Evolutionary conservation across 768 basidiomycete genomes (phyloP).

Genomic region (Tubosaeta sp.): DNA sequence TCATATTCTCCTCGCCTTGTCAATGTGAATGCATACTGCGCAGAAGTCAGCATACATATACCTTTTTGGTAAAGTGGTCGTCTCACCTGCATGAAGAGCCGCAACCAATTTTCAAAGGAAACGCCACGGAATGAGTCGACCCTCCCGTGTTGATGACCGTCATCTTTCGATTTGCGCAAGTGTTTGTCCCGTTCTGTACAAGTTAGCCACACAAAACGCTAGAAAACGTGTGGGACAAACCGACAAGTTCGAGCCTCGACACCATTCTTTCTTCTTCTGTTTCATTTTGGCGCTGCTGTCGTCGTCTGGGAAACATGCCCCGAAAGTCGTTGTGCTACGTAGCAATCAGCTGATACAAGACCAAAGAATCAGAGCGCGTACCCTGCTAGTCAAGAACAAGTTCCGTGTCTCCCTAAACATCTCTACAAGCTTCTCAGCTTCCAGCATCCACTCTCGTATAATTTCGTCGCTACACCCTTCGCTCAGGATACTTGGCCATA

Average conservation of each 20-base stretch:
- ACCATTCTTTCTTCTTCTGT: conserved; percentile 70
- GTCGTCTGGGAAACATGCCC: conserved; percentile 61
- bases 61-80: background rate
- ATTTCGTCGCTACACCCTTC: conserved; percentile 44
- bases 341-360: background rate
- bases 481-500: conserved; percentile 55
- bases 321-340: conserved; percentile 52
- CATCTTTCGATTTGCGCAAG: conserved; percentile 44
- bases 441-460: conserved; percentile 70
- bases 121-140: conserved; percentile 78
- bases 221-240: conserved; percentile 33
- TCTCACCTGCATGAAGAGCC: conserved; percentile 76
- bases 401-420: conserved; percentile 81
- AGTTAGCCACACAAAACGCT: background rate
- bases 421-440: conserved; percentile 83
- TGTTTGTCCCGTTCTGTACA: conserved; percentile 55
- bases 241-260: conserved; percentile 69
- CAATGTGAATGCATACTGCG: conserved; percentile 71
- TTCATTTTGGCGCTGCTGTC: conserved; percentile 42
- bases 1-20: conserved; percentile 61
- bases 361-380: conserved; percentile 35
- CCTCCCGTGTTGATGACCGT: conserved; percentile 36
- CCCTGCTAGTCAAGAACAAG: conserved; percentile 73
- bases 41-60: conserved; percentile 5
- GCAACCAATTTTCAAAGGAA: conserved; percentile 80